Conservation (phyloP, 2,329 filamentous ascomycete species). For the Nothomitra cinnamomea region DNA sequence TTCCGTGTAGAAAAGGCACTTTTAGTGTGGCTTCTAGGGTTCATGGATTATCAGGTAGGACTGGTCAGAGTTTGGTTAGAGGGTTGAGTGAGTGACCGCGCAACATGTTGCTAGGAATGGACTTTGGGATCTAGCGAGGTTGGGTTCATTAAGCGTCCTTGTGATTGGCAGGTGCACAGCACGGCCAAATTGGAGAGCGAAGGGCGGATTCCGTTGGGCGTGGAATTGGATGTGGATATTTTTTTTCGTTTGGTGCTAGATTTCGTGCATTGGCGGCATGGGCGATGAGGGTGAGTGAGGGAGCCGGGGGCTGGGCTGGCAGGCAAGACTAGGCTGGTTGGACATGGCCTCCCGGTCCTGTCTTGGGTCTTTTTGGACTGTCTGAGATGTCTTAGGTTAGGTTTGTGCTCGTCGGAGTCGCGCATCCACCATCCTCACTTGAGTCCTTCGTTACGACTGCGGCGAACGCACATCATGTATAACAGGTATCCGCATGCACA, state of each 20-base stretch:
- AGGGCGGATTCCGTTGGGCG: conserved; percentile 1
- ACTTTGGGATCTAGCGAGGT: background rate
- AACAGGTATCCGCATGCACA: too few relatives aligned
- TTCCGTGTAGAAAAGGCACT: background rate
- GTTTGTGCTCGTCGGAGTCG: conserved; percentile 3
- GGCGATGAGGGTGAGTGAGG: background rate
- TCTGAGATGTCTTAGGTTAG: background rate
- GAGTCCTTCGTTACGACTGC: background rate
- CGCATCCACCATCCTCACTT: background rate
- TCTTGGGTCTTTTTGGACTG: too few relatives aligned
- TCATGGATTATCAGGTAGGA: background rate
- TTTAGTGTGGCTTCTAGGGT: background rate
- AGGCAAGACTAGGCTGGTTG: background rate
- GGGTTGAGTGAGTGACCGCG: background rate
- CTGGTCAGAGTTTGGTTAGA: background rate
- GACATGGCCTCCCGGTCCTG: background rate
- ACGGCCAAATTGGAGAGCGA: background rate
- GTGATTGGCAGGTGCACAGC: background rate
- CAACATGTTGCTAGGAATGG: background rate
- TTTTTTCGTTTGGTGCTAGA: background rate
- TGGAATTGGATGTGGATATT: background rate
- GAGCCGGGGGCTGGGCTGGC: background rate
- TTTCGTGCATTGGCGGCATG: background rate
- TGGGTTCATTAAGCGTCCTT: too few relatives aligned
- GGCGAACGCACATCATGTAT: background rate